These are phyloP conservation scores for Fusarium sp. DNA, from an alignment of 2,329 filamentous ascomycete genomes.

Conservation along the genomic window DNA sequence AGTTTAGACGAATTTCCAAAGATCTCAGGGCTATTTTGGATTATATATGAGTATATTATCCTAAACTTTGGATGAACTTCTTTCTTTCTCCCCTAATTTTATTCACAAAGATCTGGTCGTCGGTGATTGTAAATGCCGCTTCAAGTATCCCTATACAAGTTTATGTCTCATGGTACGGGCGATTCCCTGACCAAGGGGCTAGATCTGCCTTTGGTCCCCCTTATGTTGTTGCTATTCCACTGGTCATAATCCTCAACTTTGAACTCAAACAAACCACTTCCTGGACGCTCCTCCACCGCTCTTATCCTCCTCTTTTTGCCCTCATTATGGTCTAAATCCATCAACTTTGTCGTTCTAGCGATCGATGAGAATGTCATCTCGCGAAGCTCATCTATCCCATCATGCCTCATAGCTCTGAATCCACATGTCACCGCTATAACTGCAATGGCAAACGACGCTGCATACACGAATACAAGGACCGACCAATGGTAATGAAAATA, in stretches of 20 bases:
- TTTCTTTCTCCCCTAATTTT: too few relatives aligned
- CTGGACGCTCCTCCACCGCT: constrained; percentile 7
- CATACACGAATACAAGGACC: constrained; percentile 30
- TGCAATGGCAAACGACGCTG: constrained; percentile 25
- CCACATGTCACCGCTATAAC: constrained; percentile 25
- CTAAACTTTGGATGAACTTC: too few relatives aligned
- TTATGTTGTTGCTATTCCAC: not conserved
- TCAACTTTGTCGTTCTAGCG: constrained; percentile 18
- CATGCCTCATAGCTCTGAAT: constrained; percentile 33
- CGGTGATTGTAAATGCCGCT: too few relatives aligned
- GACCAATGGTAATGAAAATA: constrained; percentile 37
- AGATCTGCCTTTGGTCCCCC: not conserved
- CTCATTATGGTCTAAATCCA: constrained; percentile 3
- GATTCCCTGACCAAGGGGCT: not conserved
- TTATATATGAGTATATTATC: too few relatives aligned
- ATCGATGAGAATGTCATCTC: constrained; percentile 40
- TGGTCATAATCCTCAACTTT: constrained; percentile 4
- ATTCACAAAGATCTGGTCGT: too few relatives aligned
- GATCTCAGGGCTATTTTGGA: too few relatives aligned
- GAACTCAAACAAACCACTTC: constrained; percentile 16
- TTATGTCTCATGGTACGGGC: too few relatives aligned
- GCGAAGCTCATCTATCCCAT: constrained; percentile 36
- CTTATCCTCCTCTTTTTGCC: constrained; percentile 1
- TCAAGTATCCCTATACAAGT: too few relatives aligned
- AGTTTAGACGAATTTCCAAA: too few relatives aligned